phyloP scores from a whole-genome alignment of 1,284 basidiomycete genomes.

The Cutaneotrichosporon sp. region DNA sequence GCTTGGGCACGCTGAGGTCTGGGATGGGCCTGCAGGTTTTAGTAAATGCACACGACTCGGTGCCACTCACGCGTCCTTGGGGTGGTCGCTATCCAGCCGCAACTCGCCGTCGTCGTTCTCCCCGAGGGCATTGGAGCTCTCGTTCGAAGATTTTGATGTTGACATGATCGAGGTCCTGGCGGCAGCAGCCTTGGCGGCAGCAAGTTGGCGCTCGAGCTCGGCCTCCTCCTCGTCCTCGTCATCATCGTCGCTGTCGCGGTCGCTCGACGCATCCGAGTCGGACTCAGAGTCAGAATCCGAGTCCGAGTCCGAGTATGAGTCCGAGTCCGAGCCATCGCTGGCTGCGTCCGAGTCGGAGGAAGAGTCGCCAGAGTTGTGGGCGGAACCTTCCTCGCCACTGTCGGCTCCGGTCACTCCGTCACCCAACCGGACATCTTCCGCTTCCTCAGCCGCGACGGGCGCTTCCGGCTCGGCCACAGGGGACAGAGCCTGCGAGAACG shows the following conservation, averaged over 20 bases:
- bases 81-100: constrained; percentile 44
- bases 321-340: constrained; percentile 14
- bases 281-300: constrained; percentile 15
- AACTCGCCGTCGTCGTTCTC: constrained; percentile 48
- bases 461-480: not conserved
- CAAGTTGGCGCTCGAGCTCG: constrained; percentile 65
- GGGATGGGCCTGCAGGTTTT: constrained; percentile 57
- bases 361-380: not conserved
- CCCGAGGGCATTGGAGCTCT: constrained; percentile 21
- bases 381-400: constrained; percentile 1
- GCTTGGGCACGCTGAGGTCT: constrained; percentile 42
- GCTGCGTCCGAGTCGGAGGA: constrained; percentile 5
- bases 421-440: not conserved
- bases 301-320: constrained; percentile 11
- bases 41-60: constrained; percentile 9
- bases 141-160: not conserved
- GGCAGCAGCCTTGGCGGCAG: constrained; percentile 50
- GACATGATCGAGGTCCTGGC: not conserved
- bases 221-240: constrained; percentile 53
- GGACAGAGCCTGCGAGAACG: not conserved
- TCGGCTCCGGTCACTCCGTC: constrained; percentile 2
- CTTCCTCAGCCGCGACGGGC: not conserved
- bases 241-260: constrained; percentile 13
- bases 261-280: constrained; percentile 6
- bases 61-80: constrained; percentile 48